Evolutionary conservation across 345 rosid species (phyloP).

Genomic region (Gossypium thurberi): DNA sequence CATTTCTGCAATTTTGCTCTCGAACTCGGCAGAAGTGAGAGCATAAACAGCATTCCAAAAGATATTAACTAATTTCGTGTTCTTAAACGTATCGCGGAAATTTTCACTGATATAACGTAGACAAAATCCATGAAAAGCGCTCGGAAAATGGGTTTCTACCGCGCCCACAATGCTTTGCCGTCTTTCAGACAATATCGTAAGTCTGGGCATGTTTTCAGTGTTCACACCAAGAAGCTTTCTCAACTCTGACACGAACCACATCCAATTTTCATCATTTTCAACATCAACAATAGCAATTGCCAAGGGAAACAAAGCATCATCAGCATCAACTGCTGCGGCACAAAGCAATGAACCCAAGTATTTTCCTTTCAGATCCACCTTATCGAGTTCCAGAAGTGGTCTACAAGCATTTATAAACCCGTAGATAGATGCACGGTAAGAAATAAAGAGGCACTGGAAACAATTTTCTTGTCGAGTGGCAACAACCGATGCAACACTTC

Average conservation of each 20-base stretch:
- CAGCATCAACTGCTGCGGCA: constrained; percentile 90
- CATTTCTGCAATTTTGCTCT: constrained; percentile 75
- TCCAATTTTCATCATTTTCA: constrained; percentile 91
- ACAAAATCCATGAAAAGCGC: constrained; percentile 89
- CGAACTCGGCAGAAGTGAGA: constrained; percentile 76
- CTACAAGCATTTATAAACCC: constrained; percentile 88
- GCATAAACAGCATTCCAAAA: constrained; percentile 95
- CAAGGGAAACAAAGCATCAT: constrained; percentile 71
- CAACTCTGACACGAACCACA: constrained; percentile 92
- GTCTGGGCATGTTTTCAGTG: constrained; percentile 90
- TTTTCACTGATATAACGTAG: constrained; percentile 80
- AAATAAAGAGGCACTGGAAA: constrained; percentile 88
- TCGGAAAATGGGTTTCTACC: constrained; percentile 88
- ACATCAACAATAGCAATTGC: constrained; percentile 76
- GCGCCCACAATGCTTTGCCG: constrained; percentile 75
- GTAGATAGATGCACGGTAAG: constrained; percentile 74
- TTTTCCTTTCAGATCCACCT: constrained; percentile 89
- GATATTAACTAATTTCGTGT: constrained; percentile 10
- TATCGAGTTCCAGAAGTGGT: constrained; percentile 89
- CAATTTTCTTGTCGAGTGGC: constrained; percentile 77
- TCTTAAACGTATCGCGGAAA: constrained; percentile 86
- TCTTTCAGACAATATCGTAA: constrained; percentile 90
- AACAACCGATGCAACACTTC: constrained; percentile 81
- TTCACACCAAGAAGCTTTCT: constrained; percentile 88
- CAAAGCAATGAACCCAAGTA: constrained; percentile 78